A percentile compares a stretch with the other conserved stretches of the same genome.
phyloP scores from a whole-genome alignment of 805 yeast species.

The Dipodascopsis tothii region DNA sequence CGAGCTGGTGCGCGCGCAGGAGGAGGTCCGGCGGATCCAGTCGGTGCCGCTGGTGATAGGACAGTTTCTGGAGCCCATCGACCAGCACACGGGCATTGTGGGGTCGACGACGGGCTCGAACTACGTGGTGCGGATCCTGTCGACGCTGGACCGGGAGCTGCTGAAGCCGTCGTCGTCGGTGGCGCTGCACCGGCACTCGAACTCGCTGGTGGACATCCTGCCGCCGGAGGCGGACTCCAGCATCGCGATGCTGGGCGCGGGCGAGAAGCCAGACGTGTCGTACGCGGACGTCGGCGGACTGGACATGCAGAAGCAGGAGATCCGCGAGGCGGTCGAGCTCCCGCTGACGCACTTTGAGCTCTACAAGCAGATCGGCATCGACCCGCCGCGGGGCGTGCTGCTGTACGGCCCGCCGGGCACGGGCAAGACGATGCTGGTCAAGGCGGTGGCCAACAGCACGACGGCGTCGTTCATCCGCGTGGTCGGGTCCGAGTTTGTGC shows the following conservation, averaged over 20 bases:
- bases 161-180: slow-evolving; percentile 92
- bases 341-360: slow-evolving; percentile 94
- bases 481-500: slow-evolving; percentile 96
- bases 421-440: slow-evolving; percentile 97
- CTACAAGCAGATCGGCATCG: slow-evolving; percentile 92
- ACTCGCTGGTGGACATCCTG: slow-evolving; percentile 90
- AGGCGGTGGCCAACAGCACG: slow-evolving; percentile 95
- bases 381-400: slow-evolving; percentile 96
- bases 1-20: slow-evolving; percentile 93
- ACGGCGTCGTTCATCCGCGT: slow-evolving; percentile 95
- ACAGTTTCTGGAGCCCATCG: slow-evolving; percentile 94
- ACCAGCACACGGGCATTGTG: slow-evolving; percentile 91
- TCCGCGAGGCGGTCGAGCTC: slow-evolving; percentile 94
- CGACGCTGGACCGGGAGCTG: slow-evolving; percentile 89
- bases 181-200: slow-evolving; percentile 96
- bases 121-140: slow-evolving; percentile 88
- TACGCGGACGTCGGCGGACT: slow-evolving; percentile 98
- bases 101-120: slow-evolving; percentile 96
- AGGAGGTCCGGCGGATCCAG: slow-evolving; percentile 94
- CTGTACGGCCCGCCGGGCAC: slow-evolving; percentile 99
- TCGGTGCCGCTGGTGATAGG: slow-evolving; percentile 97
- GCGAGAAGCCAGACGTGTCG: slow-evolving; percentile 90
- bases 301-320: slow-evolving; percentile 98
- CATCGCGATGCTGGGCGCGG: slow-evolving; percentile 88
- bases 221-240: slow-evolving; percentile 99